phyloP scores from a whole-genome alignment of 352 stramenopile genomes.

The Phytophthora ramorum region DNA sequence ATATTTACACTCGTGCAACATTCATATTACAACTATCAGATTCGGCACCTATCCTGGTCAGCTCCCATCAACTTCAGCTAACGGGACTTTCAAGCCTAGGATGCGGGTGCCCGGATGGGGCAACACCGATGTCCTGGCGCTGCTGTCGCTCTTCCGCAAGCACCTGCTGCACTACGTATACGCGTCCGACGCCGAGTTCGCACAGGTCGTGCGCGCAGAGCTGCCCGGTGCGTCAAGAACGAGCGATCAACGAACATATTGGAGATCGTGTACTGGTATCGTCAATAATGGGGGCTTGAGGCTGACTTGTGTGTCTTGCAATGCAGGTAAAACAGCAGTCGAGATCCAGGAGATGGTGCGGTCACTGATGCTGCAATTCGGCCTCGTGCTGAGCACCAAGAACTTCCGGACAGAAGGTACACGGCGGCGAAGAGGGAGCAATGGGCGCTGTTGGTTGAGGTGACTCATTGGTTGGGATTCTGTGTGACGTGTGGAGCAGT shows the following conservation, averaged over 20 bases:
- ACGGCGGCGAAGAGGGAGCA: neutral
- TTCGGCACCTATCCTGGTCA: neutral
- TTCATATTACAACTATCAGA: neutral
- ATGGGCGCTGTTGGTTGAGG: neutral
- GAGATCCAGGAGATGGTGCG: slow-evolving; percentile 61
- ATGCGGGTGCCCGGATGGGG: slow-evolving; percentile 51
- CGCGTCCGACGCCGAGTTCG: slow-evolving; percentile 51
- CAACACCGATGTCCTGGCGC: slow-evolving; percentile 53
- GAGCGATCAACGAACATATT: slow-evolving; percentile 2
- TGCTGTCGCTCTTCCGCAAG: slow-evolving; percentile 61
- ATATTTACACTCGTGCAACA: neutral
- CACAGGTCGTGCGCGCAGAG: slow-evolving; percentile 40
- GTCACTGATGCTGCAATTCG: slow-evolving; percentile 65
- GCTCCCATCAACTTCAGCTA: slow-evolving; percentile 9
- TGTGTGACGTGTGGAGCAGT: slow-evolving; percentile 6
- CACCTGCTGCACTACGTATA: slow-evolving; percentile 75
- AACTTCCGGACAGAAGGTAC: slow-evolving; percentile 73
- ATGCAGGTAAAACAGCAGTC: slow-evolving; percentile 38
- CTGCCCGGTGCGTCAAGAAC: slow-evolving; percentile 42
- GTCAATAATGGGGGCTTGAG: neutral
- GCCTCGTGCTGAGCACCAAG: slow-evolving; percentile 66
- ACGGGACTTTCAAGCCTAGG: slow-evolving; percentile 24
- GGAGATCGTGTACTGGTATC: slow-evolving; percentile 1
- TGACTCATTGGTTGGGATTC: neutral
- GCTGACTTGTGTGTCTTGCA: slow-evolving; percentile 3